Base-by-base conservation (phyloP, 2,329 filamentous ascomycete species). In the Cladosporium sp. region DNA sequence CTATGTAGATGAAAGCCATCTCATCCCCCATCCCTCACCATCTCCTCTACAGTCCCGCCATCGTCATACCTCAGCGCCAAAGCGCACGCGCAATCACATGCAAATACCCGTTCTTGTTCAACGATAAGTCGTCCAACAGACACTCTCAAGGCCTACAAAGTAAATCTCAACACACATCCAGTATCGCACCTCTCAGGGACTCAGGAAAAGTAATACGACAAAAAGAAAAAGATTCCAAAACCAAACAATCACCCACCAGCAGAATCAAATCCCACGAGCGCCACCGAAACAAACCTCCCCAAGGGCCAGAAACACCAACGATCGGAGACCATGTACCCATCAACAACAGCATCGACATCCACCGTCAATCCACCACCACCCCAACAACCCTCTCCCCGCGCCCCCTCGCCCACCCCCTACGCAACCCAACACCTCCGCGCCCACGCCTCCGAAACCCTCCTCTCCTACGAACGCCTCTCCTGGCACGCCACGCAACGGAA, bases 391-490 rank as follows among this genome's bases (percentile, higher is more conserved):
- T 9, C 22, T 9, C 22, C 4, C 15, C 2, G 15, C 36, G 18
- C 20, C 15, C 41, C 30, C 12, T 34, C 39, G 15, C 36, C 7
- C 17, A 29, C 43, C 47, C 47, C 4, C 42, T 34, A 13, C 42
- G 34, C 34, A 51, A 42, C 11, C 59, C 11, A 63, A 66, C 50
- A 56, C 62, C 2, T 61, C 36, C 56, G 63, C 11, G 58, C 58
- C 37, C 45, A 50, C 12, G 63, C 63, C 3, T 59, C 58, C 15
- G 53, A 61, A 42, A 61, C 59, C 13, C 55, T 67, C 36, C 58
- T 64, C 39, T 64, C 59, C 52, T 67, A 67, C 47, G 63, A 67
- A 53, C 56, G 58, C 41, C 54, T 67, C 2, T 62, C 60, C 43
- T 66, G 63, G 63, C 39, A 54, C 18, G 56, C 63, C 2, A 54